Conservation (phyloP, 2,329 filamentous ascomycete genomes). For the Trichoderma brevicompactum region DNA sequence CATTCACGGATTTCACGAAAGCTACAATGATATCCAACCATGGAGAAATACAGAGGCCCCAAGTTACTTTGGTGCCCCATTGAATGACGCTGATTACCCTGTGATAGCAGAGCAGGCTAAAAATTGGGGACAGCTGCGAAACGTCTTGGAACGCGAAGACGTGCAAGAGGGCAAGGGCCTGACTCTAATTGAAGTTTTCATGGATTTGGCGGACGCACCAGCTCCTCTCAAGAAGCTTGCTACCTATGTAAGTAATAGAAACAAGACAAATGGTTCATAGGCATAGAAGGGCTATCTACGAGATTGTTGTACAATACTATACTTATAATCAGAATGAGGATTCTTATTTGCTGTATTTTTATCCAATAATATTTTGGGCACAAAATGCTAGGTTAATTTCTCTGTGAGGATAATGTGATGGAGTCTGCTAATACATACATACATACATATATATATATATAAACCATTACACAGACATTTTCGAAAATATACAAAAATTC, state of each 20-base stretch:
- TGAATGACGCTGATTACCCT: conserved; percentile 35
- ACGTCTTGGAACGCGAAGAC: neutral
- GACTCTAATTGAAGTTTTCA: conserved; percentile 16
- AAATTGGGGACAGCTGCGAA: conserved; percentile 23
- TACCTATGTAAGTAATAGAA: neutral
- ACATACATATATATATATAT: no score
- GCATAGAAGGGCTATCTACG: neutral
- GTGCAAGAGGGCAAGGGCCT: conserved; percentile 17
- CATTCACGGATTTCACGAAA: conserved; percentile 58
- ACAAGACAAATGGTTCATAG: conserved; percentile 13
- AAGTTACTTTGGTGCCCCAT: conserved; percentile 52
- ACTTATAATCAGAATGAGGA: no score
- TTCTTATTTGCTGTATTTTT: no score
- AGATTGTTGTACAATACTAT: no score
- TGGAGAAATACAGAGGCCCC: conserved; percentile 58
- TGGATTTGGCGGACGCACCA: conserved; percentile 5
- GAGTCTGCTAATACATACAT: no score
- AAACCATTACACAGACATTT: no score
- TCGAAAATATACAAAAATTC: no score
- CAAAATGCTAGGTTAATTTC: no score
- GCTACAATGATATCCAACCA: conserved; percentile 59
- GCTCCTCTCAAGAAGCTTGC: neutral
- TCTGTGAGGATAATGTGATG: no score
- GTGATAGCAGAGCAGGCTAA: conserved; percentile 5
- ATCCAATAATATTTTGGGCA: no score